Evolutionary conservation across 495 filamentous ascomycete genomes (phyloP).

Genomic region (Xylaria venustula): DNA sequence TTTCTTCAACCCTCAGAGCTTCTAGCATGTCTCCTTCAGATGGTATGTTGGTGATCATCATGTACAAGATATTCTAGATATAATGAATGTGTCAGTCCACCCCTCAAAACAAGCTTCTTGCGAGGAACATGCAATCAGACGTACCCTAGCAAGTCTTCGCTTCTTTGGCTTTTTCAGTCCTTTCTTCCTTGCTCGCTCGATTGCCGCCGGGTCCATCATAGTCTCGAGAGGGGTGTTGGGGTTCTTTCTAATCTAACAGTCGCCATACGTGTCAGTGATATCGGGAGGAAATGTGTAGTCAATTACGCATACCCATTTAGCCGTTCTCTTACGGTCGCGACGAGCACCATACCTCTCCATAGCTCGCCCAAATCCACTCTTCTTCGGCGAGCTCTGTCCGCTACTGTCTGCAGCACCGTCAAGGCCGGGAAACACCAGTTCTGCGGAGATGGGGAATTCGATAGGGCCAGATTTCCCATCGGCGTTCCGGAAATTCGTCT

Average conservation of each 20-base stretch:
- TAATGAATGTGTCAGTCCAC: background rate
- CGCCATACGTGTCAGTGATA: background rate
- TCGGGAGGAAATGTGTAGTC: no score
- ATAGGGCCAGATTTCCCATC: constrained; percentile 25
- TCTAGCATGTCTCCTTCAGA: no score
- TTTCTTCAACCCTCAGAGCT: no score
- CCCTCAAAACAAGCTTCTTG: background rate
- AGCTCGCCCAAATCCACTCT: background rate
- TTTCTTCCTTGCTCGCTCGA: background rate
- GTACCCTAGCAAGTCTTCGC: background rate
- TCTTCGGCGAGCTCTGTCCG: constrained; percentile 26
- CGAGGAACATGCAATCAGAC: background rate
- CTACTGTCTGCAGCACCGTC: constrained; percentile 14
- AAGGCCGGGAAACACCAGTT: constrained; percentile 25
- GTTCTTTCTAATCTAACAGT: background rate
- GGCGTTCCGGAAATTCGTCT: constrained; percentile 16
- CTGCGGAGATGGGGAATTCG: constrained; percentile 26
- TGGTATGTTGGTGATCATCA: background rate
- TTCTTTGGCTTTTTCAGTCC: background rate
- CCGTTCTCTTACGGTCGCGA: background rate
- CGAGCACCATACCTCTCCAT: background rate
- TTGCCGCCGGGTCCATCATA: background rate
- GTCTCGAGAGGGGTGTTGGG: background rate
- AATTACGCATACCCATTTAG: constrained; percentile 5
- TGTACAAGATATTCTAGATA: background rate